Evolutionary conservation across 768 basidiomycete species (phyloP), one percentile per base, ranked within the genome.

Genomic region (Collybia nuda): DNA sequence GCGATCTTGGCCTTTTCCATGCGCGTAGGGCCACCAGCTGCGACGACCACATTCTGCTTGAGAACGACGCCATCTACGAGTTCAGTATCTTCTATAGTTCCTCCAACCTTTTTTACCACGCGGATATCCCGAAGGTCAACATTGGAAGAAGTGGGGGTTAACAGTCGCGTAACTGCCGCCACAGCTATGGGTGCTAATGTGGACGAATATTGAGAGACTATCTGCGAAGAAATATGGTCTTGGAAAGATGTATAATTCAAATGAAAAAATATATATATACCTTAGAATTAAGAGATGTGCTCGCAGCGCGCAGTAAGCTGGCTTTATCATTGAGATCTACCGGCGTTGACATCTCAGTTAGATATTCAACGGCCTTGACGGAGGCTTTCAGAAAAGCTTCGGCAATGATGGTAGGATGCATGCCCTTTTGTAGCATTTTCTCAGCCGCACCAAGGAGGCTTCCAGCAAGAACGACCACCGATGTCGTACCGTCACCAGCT

Each of bases 1-100:
- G 87, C 97, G 59, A 99, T 98, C 76, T 96, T 98, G 19, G 97
- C 97, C 68, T 98, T 98, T 69, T 99, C 96, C 70, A 98, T 84
- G 49, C 96, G 82, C 8, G 90, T 90, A 3, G 94, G 95, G 22
- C 97, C 96, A 53, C 95, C 94, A 37, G 90, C 95, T 35, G 90
- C 79, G 22, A 81, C 80, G 49, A 98, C 85, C 41, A 95, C 94
- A 58, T 90, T 94, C 73, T 99, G 97, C 68, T 97, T 92, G 50
- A 99, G 77, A n/a, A 98, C 94, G 45, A 98, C 88, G 47, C 97
- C 97, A 51, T 98, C 94, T 21, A 97, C 81, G 15, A 99, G 81
- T 60, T 98, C 94, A 2, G 97, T 98, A 67, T 99, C 97, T 68
- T 99, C 97, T 54, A 99, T 99, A 1, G 97, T 98, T 38, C 97